Base-by-base conservation (phyloP, 208 protist species). In the Wallacemonas collosoma region DNA sequence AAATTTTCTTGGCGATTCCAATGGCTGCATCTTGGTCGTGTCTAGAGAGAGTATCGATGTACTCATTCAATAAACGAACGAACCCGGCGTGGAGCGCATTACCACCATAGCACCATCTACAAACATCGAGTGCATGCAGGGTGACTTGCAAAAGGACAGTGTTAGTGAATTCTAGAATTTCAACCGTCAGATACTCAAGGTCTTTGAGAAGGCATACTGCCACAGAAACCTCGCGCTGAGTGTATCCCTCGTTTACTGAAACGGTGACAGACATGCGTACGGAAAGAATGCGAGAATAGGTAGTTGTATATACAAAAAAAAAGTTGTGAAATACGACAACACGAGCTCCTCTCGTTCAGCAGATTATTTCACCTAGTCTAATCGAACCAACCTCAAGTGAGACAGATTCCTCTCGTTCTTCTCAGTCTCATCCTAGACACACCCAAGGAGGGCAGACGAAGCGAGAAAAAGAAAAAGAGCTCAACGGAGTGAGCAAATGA, bases 71-170 rank as follows among this genome's bases (percentile, higher is more conserved):
- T 2, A 67, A 50, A 11, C 57, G 55, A 26, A 82, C 64, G 41
- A 82, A 82, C 2, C 58, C 65, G 36, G 63, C 74, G 35, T 67
- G 69, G 9, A 48, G 60, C 3, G 72, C 70, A 50, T 68, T 70
- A 9, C 71, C 61, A 1, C 74, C 66, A 38, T 77, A 82, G 41
- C 81, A 80, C 73, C 73, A 82, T 9, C 71, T 38, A 17, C 60
- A 65, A 3, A 50, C 60, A 50, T 65, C 60, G 36, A 65, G 8
- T 9, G 60, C 11, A n/a, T 65, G 60, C 4, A 50, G 38, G 14
- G 60, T 65, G 40, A 50, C 17, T 15, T 65, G 60, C n/a, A 65
- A 48, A 0, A 65, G 43, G 17, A 50, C n/a, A 12, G 38, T 65
- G 43, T 65, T 65, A 41, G 44, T 44, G 41, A 50, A 65, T 4